Evolutionary conservation across 305 asterid genomes (phyloP).

Genomic region (Fraxinus dipetala): DNA sequence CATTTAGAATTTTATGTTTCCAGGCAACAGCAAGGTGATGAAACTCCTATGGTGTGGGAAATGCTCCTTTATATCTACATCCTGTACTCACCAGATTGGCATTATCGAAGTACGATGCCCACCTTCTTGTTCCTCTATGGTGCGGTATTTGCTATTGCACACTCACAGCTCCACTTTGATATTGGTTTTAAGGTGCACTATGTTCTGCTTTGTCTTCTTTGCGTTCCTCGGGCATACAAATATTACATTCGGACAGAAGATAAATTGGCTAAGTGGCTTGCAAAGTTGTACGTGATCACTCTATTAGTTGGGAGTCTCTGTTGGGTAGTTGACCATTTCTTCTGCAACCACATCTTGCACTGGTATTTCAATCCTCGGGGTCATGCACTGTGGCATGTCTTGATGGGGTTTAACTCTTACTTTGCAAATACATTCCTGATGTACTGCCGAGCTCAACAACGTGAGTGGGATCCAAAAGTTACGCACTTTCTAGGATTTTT

Average conservation of each 20-base stretch:
- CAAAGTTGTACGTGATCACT: slow-evolving; percentile 60
- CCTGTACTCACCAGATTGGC: slow-evolving; percentile 96
- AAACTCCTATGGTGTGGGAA: slow-evolving; percentile 98
- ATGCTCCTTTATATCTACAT: slow-evolving; percentile 87
- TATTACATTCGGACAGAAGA: slow-evolving; percentile 78
- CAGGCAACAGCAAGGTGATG: slow-evolving; percentile 93
- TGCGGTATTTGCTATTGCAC: slow-evolving; percentile 62
- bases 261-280: slow-evolving; percentile 63
- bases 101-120: slow-evolving; percentile 89
- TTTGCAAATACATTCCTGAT: slow-evolving; percentile 75
- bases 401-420: slow-evolving; percentile 81
- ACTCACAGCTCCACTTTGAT: slow-evolving; percentile 59
- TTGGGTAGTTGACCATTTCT: slow-evolving; percentile 67
- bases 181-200: slow-evolving; percentile 75
- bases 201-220: slow-evolving; percentile 80
- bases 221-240: slow-evolving; percentile 86
- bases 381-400: slow-evolving; percentile 81
- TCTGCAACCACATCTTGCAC: slow-evolving; percentile 46
- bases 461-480: slow-evolving; percentile 75
- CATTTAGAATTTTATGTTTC: slow-evolving; percentile 24
- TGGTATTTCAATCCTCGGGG: slow-evolving; percentile 77
- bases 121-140: slow-evolving; percentile 83
- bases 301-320: slow-evolving; percentile 50
- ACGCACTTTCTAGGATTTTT: slow-evolving; percentile 50
- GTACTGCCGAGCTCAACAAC: slow-evolving; percentile 90